phyloP scores from a whole-genome alignment of 2,329 filamentous ascomycete species.

The Epicoccum nigrum region DNA sequence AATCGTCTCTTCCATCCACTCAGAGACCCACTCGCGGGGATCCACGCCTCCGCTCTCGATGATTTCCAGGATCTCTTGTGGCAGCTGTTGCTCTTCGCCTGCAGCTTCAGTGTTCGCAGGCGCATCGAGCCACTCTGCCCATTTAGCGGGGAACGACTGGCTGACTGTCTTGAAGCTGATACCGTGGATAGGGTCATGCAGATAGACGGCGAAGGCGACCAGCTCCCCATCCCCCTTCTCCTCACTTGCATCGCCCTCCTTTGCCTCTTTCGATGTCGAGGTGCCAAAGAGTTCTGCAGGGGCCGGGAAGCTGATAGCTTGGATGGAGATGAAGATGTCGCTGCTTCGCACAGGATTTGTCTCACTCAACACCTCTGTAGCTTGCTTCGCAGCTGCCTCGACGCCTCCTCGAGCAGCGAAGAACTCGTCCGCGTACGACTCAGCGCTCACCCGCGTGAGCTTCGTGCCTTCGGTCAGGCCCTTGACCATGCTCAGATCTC shows the following conservation, averaged over 20 bases:
- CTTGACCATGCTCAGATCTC: conserved; percentile 79
- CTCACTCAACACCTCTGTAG: conserved; percentile 79
- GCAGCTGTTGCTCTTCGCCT: conserved; percentile 63
- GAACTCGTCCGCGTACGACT: conserved; percentile 85
- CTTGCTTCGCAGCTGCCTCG: conserved; percentile 78
- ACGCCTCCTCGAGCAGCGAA: conserved; percentile 79
- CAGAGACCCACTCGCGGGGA: conserved; percentile 93
- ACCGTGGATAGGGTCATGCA: conserved; percentile 87
- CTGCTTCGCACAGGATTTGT: conserved; percentile 89
- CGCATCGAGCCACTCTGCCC: conserved; percentile 89
- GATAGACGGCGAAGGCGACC: conserved; percentile 76
- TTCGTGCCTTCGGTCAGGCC: conserved; percentile 88
- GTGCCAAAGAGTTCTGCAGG: conserved; percentile 72
- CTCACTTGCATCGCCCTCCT: conserved; percentile 58
- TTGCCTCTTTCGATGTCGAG: conserved; percentile 60
- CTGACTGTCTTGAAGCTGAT: conserved; percentile 85
- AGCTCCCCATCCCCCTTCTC: conserved; percentile 67
- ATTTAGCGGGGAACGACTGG: conserved; percentile 81
- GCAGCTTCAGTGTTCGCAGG: conserved; percentile 37
- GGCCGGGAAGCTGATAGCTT: conserved; percentile 74
- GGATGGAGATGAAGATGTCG: conserved; percentile 94
- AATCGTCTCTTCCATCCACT: conserved; percentile 93
- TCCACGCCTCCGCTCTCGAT: conserved; percentile 78
- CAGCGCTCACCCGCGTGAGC: conserved; percentile 85
- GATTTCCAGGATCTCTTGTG: conserved; percentile 86